These are phyloP conservation scores for Phytophthora foliorum DNA, from an alignment of 352 stramenopile species.

Conservation along the genomic window DNA sequence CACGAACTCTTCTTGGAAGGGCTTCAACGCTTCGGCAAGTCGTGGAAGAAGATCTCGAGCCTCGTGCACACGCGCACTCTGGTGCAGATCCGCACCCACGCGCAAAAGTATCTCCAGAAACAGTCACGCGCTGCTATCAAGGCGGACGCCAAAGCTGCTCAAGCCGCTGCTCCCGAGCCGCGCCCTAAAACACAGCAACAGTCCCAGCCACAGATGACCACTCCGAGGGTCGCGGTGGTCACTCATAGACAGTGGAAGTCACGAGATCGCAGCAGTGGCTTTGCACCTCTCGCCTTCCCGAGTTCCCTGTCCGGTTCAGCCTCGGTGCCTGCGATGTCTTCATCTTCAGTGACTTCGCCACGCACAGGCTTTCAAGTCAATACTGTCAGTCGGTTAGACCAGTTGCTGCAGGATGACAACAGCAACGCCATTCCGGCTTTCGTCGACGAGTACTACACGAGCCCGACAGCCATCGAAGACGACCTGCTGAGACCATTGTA, in stretches of 20 bases:
- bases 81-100: conserved; percentile 97
- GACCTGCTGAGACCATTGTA: conserved; percentile 51
- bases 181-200: conserved; percentile 9
- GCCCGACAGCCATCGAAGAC: conserved; percentile 60
- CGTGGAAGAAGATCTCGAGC: conserved; percentile 93
- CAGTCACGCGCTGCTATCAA: conserved; percentile 72
- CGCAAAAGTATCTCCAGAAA: conserved; percentile 97
- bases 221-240: background rate
- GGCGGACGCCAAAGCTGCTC: conserved; percentile 33
- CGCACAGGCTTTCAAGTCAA: conserved; percentile 30
- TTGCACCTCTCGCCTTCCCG: conserved; percentile 45
- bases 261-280: conserved; percentile 19
- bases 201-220: conserved; percentile 1
- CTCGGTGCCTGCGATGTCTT: background rate
- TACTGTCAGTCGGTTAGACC: conserved; percentile 49
- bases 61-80: conserved; percentile 85
- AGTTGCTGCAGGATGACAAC: conserved; percentile 72
- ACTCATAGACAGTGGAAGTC: conserved; percentile 13
- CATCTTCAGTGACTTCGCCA: conserved; percentile 7
- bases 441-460: conserved; percentile 63
- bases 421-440: conserved; percentile 42
- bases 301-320: conserved; percentile 31
- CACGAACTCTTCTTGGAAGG: conserved; percentile 92
- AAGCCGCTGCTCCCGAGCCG: background rate
- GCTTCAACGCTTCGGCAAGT: conserved; percentile 88